Conservation (phyloP, 768 basidiomycete species). For the Clathrus columnatus region DNA sequence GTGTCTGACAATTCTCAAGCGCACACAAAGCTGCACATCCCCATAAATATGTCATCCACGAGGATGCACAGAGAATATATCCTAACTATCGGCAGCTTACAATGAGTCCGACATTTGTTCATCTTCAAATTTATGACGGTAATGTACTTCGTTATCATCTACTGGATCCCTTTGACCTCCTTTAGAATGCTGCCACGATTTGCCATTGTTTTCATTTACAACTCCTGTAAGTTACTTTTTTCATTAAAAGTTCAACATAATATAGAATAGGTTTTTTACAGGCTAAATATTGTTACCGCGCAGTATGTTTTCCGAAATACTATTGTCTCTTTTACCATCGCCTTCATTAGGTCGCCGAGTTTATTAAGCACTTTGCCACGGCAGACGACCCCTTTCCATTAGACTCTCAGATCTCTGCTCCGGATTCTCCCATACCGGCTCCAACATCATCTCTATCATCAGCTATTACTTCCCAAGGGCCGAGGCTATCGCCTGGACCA, state of each 20-base stretch:
- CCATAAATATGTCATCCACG: conserved; percentile 52
- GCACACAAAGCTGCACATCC: conserved; percentile 92
- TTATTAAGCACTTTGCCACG: conserved; percentile 38
- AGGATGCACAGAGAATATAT: conserved; percentile 24
- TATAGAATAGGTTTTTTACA: conserved; percentile 23
- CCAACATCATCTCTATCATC: not conserved
- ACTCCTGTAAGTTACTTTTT: conserved; percentile 47
- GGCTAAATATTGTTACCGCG: conserved; percentile 72
- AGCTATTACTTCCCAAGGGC: not conserved
- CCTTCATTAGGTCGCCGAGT: conserved; percentile 44
- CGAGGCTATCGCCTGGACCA: not conserved
- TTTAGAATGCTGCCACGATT: conserved; percentile 67
- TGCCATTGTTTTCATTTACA: conserved; percentile 64
- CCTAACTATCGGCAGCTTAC: conserved; percentile 14
- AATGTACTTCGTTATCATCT: conserved; percentile 10
- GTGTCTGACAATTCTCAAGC: conserved; percentile 15
- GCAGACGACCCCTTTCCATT: not conserved
- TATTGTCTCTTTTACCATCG: not conserved
- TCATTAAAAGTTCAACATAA: conserved; percentile 58
- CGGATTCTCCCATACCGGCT: not conserved
- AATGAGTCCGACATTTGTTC: conserved; percentile 59
- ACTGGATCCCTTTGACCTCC: not conserved
- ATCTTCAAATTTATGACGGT: conserved; percentile 91
- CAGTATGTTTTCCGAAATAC: conserved; percentile 16
- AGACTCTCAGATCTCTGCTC: not conserved